Evolutionary conservation across 225 moss, liverwort and hornwort genomes (phyloP), one percentile per base, ranked within the genome.

Genomic region (Rhytidiadelphus loreus): DNA sequence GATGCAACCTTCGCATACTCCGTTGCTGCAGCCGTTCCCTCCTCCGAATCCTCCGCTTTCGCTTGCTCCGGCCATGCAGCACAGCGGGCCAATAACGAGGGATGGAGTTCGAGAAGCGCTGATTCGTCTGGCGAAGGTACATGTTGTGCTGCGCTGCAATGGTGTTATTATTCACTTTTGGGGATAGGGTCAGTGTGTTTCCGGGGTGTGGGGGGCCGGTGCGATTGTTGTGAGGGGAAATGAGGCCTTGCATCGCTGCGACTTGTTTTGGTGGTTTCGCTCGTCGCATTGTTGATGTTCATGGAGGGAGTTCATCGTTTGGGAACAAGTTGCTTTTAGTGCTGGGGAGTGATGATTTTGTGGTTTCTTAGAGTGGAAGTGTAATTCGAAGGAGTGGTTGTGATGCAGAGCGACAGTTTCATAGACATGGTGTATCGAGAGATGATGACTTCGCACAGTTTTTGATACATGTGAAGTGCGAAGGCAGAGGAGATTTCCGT

Each of bases 81-180:
- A 95, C 90, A 95, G 95, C n/a, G 89, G 93, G 35, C 91, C 93
- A 29, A 93, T 99, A 62, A 97, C 97, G 63, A 97, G 92, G 90
- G 97, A 96, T n/a, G 98, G 97, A 82, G 96, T 99, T 82, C 98
- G 97, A 81, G 97, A 96, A 33, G 98, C 97, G 22, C 95, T 99
- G 57, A 91, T 86, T 86, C 98, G 98, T 92, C 87, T 92, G 71
- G 91, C 95, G 86, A 96, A 99, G 98, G 97, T 97, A 89, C 55
- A 14, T 26, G 56, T 29, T 28, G 16, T 39, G 65, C 17, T 52
- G 53, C 46, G n/a, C 48, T 43, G 86, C n/a, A 64, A 39, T 61
- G 70, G 28, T 39, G 17, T 37, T 25, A 8, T 59, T 29, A 7
- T 46, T 30, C 70, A 29, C 26, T 43, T 62, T 39, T 1, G 23